Percentiles rank a stretch among this genome's conserved stretches.
Evolutionary conservation across 768 basidiomycete genomes (phyloP).

Genomic region (Imleria badia): DNA sequence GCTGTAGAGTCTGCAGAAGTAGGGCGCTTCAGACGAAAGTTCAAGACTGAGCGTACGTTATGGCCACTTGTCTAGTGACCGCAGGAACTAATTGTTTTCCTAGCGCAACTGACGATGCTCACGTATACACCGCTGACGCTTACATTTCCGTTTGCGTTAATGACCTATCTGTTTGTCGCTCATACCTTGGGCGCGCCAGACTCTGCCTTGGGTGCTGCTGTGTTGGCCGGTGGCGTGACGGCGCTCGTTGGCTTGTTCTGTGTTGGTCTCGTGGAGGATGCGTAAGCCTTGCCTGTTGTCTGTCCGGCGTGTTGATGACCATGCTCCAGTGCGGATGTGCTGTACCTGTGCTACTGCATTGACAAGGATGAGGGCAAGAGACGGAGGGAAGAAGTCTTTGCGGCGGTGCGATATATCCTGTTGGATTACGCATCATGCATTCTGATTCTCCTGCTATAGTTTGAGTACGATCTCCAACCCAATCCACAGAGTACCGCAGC

Average conservation of each 20-base stretch:
- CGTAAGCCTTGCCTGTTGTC: slow-evolving; percentile 40
- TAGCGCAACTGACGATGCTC: slow-evolving; percentile 69
- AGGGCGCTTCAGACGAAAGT: slow-evolving; percentile 45
- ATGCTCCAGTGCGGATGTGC: slow-evolving; percentile 51
- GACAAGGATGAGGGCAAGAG: slow-evolving; percentile 54
- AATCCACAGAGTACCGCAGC: slow-evolving; percentile 6
- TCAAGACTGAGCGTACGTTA: slow-evolving; percentile 58
- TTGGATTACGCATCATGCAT: not conserved
- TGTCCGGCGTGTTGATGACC: not conserved
- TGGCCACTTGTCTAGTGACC: not conserved
- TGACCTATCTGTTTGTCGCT: slow-evolving; percentile 87
- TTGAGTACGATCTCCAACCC: slow-evolving; percentile 39
- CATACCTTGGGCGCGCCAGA: slow-evolving; percentile 70
- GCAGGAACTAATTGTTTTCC: slow-evolving; percentile 4
- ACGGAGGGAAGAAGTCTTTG: slow-evolving; percentile 53
- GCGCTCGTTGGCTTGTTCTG: slow-evolving; percentile 83
- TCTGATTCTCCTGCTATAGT: slow-evolving; percentile 28
- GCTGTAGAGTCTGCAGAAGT: slow-evolving; percentile 48
- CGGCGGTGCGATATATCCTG: slow-evolving; percentile 43
- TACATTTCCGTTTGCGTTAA: slow-evolving; percentile 77
- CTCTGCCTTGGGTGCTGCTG: slow-evolving; percentile 70
- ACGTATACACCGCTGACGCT: slow-evolving; percentile 72
- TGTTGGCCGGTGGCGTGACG: slow-evolving; percentile 77
- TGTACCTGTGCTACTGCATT: slow-evolving; percentile 69
- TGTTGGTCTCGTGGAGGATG: slow-evolving; percentile 77